Evolutionary conservation across 1,284 basidiomycete species (phyloP).

Genomic region (Bondarzewia mesenterica): DNA sequence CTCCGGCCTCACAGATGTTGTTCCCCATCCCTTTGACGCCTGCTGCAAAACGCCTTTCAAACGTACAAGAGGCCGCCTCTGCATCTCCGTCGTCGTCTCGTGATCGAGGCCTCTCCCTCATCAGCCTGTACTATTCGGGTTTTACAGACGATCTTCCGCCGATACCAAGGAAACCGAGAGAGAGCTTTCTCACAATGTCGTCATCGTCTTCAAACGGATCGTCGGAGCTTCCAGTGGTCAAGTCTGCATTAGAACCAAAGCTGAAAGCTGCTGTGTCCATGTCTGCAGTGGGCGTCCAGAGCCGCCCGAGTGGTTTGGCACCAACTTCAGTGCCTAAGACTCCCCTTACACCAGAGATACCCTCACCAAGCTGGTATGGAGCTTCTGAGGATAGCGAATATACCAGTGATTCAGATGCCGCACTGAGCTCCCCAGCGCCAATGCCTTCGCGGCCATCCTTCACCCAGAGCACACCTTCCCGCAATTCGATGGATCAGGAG

Average conservation of each 20-base stretch:
- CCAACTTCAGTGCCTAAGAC: too few species aligned
- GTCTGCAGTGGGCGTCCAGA: constrained; percentile 6
- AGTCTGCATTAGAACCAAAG: background rate
- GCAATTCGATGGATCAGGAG: too few species aligned
- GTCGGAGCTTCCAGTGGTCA: background rate
- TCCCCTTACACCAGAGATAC: background rate
- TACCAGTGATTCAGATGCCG: background rate
- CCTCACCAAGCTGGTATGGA: background rate
- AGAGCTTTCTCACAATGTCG: constrained; percentile 2
- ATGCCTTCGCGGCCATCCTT: background rate
- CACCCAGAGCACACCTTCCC: background rate
- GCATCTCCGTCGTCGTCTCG: constrained; percentile 10
- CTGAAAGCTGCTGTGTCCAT: constrained; percentile 1
- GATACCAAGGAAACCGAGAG: background rate
- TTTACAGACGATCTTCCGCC: constrained; percentile 5
- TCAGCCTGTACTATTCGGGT: constrained; percentile 23
- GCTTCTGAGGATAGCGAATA: background rate
- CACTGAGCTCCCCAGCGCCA: background rate
- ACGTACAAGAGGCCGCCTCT: background rate
- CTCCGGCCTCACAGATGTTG: too few species aligned
- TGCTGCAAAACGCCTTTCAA: background rate
- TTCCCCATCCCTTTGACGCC: background rate
- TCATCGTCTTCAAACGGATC: constrained; percentile 2
- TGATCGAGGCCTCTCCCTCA: constrained; percentile 18
- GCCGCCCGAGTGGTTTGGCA: background rate